Evolutionary conservation across 495 filamentous ascomycete species (phyloP).

Genomic region (Aspergillus cristatus): DNA sequence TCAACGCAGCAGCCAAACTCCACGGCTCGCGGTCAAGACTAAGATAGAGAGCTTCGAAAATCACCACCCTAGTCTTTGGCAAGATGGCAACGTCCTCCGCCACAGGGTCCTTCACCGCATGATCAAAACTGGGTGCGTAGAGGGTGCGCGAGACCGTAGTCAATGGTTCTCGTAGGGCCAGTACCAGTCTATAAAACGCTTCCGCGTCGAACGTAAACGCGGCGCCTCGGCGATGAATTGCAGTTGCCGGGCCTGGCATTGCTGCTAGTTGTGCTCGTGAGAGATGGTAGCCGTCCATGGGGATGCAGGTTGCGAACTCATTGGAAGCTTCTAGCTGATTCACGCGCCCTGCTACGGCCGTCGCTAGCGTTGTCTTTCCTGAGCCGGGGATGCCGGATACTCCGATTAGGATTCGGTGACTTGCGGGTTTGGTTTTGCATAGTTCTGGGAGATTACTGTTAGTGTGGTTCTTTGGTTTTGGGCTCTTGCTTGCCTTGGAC

Average conservation of each 20-base stretch:
- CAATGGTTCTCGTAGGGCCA: slow-evolving; percentile 44
- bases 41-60: slow-evolving; percentile 74
- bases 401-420: not conserved
- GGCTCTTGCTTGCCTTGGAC: not conserved
- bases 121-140: slow-evolving; percentile 70
- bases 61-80: slow-evolving; percentile 45
- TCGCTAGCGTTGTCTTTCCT: slow-evolving; percentile 77
- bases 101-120: slow-evolving; percentile 68
- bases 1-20: slow-evolving; percentile 51
- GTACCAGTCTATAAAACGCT: slow-evolving; percentile 50
- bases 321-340: slow-evolving; percentile 39
- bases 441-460: not conserved
- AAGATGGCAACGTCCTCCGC: slow-evolving; percentile 56
- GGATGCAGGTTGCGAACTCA: slow-evolving; percentile 42
- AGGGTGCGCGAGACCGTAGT: slow-evolving; percentile 36
- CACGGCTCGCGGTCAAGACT: slow-evolving; percentile 51
- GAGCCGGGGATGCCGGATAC: slow-evolving; percentile 67
- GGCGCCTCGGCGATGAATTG: slow-evolving; percentile 68
- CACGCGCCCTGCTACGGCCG: slow-evolving; percentile 46
- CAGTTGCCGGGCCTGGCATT: slow-evolving; percentile 59
- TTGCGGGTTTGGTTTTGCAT: not conserved
- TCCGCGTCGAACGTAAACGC: slow-evolving; percentile 72
- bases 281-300: slow-evolving; percentile 83
- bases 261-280: slow-evolving; percentile 65
- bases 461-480: not conserved